Evolutionary conservation across 75 land plant species (phyloP).

Genomic region (Cunninghamia lanceolata): DNA sequence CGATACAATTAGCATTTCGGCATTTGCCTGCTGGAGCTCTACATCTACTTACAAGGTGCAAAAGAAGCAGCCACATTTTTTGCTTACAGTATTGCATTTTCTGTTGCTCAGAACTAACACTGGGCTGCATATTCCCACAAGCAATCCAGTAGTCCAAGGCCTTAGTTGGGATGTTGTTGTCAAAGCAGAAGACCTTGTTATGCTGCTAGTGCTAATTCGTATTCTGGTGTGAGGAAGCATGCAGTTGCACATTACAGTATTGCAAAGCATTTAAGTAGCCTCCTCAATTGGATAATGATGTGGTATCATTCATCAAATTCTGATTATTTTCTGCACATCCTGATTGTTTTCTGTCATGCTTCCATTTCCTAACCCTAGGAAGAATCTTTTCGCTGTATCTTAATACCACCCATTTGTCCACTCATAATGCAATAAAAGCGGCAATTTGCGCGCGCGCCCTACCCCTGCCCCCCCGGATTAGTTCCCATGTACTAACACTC

Average conservation of each 20-base stretch:
- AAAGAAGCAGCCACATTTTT: constrained; percentile 67
- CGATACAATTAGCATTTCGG: constrained; percentile 41
- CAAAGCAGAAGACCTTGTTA: constrained; percentile 23
- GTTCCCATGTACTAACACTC: constrained; percentile 31
- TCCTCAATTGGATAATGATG: constrained; percentile 19
- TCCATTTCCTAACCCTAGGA: constrained; percentile 54
- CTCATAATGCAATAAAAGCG: constrained; percentile 50
- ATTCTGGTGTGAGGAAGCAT: constrained; percentile 38
- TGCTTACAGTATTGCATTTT: constrained; percentile 49
- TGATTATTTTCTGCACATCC: constrained; percentile 41
- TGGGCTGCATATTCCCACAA: constrained; percentile 12
- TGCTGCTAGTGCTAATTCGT: constrained; percentile 50
- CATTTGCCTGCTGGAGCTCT: constrained; percentile 59
- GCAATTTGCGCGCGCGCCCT: too few species aligned
- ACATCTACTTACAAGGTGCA: constrained; percentile 86
- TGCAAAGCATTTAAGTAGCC: constrained; percentile 29
- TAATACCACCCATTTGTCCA: constrained; percentile 45
- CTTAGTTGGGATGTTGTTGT: constrained; percentile 10
- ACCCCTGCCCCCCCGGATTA: constrained; percentile 40
- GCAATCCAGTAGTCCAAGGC: not conserved
- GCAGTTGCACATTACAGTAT: constrained; percentile 43
- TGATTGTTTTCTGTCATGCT: constrained; percentile 32
- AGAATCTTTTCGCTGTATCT: constrained; percentile 46
- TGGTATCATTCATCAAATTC: constrained; percentile 52
- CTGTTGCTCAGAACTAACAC: constrained; percentile 3